These are phyloP conservation scores for Ustilago loliicola DNA, from an alignment of 1,284 basidiomycete genomes.

Conservation along the genomic window DNA sequence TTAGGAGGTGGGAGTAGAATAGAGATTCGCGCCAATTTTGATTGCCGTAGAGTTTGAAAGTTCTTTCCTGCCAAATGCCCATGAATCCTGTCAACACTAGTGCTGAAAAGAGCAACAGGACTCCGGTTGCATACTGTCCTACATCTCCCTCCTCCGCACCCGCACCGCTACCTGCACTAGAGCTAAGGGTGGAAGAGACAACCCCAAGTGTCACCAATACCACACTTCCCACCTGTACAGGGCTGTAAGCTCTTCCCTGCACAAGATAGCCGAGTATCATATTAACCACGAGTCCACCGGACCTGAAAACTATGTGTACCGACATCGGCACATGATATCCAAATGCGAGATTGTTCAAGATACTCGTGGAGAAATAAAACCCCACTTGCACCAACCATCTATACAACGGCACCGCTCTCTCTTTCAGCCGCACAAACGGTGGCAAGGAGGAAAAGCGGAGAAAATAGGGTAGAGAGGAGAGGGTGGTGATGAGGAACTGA, in stretches of 20 bases:
- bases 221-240: conserved; percentile 75
- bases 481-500: conserved; percentile 63
- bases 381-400: conserved; percentile 85
- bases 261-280: conserved; percentile 81
- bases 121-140: conserved; percentile 77
- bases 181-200: conserved; percentile 82
- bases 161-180: conserved; percentile 45
- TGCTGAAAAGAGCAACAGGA: conserved; percentile 80
- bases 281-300: conserved; percentile 86
- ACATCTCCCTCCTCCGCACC: conserved; percentile 10
- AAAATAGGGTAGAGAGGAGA: conserved; percentile 55
- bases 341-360: conserved; percentile 91
- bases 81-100: conserved; percentile 85
- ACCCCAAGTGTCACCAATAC: conserved; percentile 85
- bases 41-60: conserved; percentile 78
- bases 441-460: conserved; percentile 20
- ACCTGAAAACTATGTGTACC: conserved; percentile 93
- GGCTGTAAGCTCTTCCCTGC: conserved; percentile 69
- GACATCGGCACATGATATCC: conserved; percentile 86
- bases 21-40: conserved; percentile 87
- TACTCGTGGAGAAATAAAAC: conserved; percentile 84
- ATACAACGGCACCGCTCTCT: conserved; percentile 76
- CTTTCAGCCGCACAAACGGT: conserved; percentile 24
- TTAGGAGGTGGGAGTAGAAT: conserved; percentile 81
- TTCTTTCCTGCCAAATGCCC: conserved; percentile 87